Evolutionary conservation across 1,284 basidiomycete genomes (phyloP).

Genomic region (Ustilago shanxiensis): DNA sequence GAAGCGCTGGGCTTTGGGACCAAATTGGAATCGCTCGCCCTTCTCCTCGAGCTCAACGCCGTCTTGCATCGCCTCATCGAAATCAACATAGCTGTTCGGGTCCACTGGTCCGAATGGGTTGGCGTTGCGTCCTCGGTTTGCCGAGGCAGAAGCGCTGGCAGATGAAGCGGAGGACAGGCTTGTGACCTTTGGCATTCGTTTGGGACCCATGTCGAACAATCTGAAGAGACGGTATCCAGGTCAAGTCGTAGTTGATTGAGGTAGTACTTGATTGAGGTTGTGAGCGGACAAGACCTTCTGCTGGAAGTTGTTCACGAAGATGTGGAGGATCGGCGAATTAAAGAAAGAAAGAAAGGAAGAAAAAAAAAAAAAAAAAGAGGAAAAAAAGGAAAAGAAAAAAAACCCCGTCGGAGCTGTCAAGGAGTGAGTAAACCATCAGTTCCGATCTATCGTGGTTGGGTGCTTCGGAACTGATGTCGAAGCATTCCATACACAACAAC

Average conservation of each 20-base stretch:
- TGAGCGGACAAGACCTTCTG: no score
- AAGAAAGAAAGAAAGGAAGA: neutral
- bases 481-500: neutral
- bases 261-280: no score
- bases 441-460: no score
- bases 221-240: no score
- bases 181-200: conserved; percentile 40
- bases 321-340: conserved; percentile 3
- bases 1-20: conserved; percentile 54
- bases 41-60: conserved; percentile 59
- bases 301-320: neutral
- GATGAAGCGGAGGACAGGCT: conserved; percentile 19
- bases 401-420: conserved; percentile 6
- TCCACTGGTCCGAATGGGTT: conserved; percentile 33
- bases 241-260: neutral
- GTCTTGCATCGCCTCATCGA: conserved; percentile 57
- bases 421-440: neutral
- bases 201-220: conserved; percentile 32
- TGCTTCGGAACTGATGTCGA: conserved; percentile 1
- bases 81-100: conserved; percentile 42
- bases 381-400: neutral
- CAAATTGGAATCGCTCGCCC: conserved; percentile 55
- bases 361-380: neutral
- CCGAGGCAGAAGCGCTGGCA: neutral
- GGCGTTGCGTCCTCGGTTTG: conserved; percentile 18